Conservation (phyloP, 306 rosid species). For the Malus orientalis region DNA sequence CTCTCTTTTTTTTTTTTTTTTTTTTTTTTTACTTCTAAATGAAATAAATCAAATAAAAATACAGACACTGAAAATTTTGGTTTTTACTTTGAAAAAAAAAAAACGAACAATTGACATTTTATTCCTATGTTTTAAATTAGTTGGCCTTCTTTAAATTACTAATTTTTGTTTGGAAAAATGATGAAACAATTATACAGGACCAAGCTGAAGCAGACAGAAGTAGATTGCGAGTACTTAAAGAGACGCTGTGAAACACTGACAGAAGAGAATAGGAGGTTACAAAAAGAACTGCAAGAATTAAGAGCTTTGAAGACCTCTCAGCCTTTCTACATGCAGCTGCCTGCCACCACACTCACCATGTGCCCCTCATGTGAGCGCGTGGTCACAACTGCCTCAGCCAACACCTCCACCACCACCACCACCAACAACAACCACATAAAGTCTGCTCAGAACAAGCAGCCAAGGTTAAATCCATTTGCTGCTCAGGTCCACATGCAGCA, state of each 20-base stretch:
- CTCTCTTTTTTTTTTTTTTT: too few species aligned
- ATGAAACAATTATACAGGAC: conserved; percentile 39
- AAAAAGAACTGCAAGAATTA: conserved; percentile 81
- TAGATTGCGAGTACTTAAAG: conserved; percentile 87
- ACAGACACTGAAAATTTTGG: background rate
- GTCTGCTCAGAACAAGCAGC: conserved; percentile 25
- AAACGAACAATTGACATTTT: background rate
- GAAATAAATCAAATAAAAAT: background rate
- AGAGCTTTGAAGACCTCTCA: conserved; percentile 77
- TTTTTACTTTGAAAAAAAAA: background rate
- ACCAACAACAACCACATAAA: background rate
- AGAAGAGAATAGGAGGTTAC: conserved; percentile 87
- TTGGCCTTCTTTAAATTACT: background rate
- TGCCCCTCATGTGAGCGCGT: conserved; percentile 91
- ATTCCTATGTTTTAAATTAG: background rate
- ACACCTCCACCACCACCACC: background rate
- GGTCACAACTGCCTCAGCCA: conserved; percentile 34
- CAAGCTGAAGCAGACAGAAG: conserved; percentile 95
- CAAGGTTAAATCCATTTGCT: conserved; percentile 13
- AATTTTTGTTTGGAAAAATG: background rate
- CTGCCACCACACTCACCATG: conserved; percentile 97
- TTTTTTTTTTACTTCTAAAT: too few species aligned
- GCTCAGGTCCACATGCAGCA: conserved; percentile 27
- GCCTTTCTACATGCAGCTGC: conserved; percentile 86
- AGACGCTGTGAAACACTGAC: conserved; percentile 83